Base-by-base conservation (phyloP, 2,329 filamentous ascomycete species). In the Coniochaeta sp. region DNA sequence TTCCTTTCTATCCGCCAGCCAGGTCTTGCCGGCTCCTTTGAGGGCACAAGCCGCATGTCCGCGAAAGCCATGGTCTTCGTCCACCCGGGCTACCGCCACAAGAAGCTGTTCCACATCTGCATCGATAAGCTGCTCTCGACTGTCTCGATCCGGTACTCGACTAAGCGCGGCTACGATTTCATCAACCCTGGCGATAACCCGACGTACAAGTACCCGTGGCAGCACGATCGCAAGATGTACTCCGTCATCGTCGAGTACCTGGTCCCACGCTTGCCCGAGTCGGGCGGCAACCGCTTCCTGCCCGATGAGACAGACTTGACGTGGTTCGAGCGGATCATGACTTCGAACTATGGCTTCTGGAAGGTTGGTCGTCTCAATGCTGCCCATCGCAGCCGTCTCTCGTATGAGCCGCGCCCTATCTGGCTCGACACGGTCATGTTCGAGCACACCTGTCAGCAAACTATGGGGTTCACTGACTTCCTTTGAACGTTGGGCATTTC, bases 81-180 rank as follows among this genome's bases (percentile, higher is more conserved):
- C 1, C 73, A 82, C 51, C 75, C 73, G 0, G 65, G 77, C 0
- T 75, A 77, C 58, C 74, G 78, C n/a, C 71, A 71, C 10, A 76
- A 82, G 51, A 76, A 82, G 1, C 71, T 91, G 46, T 89, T 85
- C 2, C 79, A 77, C 4, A 85, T 82, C 24, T 73, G 95, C 1
- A 63, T 95, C 7, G 86, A 92, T 63, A 76, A 80, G 49, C 66
- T 92, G 8, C 52, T 79, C 3, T 54, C 51, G 3, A 62, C 65
- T 3, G 68, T 66, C 6, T 70, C 72, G 1, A 54, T 61, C 2
- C 57, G 61, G 0, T 71, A 72, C 48, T 58, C 63, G 4, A 57
- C 62, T 1, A 68, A 67, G 40, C 6, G 63, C 63, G 53, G 64
- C 63, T 77, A 72, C 64, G 59, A 69, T 9, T 72, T 71, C 38